phyloP scores from a whole-genome alignment of 305 asterid genomes.

The Rubia balearica region DNA sequence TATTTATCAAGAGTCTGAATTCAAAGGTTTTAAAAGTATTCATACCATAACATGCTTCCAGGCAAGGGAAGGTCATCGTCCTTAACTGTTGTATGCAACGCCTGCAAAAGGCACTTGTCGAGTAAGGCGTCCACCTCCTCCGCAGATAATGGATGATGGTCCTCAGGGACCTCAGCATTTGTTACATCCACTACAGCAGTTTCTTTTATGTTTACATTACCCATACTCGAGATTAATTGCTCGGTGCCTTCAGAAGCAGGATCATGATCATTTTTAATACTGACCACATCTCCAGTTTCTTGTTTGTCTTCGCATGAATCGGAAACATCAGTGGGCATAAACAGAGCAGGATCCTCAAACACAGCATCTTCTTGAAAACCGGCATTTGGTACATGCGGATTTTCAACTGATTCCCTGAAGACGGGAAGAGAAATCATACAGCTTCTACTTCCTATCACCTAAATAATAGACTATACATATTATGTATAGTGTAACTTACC shows the following conservation, averaged over 20 bases:
- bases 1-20: background rate
- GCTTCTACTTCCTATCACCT: background rate
- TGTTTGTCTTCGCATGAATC: conserved; percentile 48
- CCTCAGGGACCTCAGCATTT: conserved; percentile 44
- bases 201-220: conserved; percentile 45
- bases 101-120: conserved; percentile 91
- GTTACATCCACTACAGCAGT: conserved; percentile 35
- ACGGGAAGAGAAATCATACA: conserved; percentile 1
- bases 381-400: conserved; percentile 75
- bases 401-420: conserved; percentile 76
- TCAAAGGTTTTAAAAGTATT: background rate
- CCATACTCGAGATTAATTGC: conserved; percentile 42
- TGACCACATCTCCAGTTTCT: conserved; percentile 26
- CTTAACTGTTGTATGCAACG: conserved; percentile 64
- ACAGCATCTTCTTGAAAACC: conserved; percentile 83
- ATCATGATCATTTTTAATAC: conserved; percentile 34
- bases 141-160: conserved; percentile 43
- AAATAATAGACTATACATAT: background rate
- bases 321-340: conserved; percentile 39
- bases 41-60: conserved; percentile 88
- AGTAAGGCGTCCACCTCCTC: conserved; percentile 68
- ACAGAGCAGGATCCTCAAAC: conserved; percentile 65
- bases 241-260: conserved; percentile 40
- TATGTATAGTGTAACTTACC: conserved; percentile 38
- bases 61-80: conserved; percentile 89